Base-by-base conservation (phyloP, 768 basidiomycete genomes). In the Psilocybe sp. region DNA sequence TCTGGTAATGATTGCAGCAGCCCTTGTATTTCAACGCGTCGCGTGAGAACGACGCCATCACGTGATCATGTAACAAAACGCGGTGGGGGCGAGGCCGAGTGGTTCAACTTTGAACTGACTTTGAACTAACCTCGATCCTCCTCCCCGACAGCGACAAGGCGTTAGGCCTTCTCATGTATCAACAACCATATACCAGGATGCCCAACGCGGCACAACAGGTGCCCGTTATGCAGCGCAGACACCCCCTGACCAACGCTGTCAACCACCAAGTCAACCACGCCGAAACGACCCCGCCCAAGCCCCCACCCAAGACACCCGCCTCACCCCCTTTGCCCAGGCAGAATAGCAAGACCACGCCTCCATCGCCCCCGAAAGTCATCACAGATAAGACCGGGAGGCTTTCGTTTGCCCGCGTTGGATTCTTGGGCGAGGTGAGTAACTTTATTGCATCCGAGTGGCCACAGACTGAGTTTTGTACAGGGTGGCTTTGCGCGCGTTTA, bases 401-500 rank as follows among this genome's bases (percentile, higher is more conserved):
- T 50, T 76, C 83, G 47, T 89, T 84, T 58, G 73, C 76, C 35
- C 79, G 90, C 43, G 81, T 93, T 20, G 89, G 88, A 16, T 90
- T 95, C 63, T 72, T 97, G 46, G 93, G 93, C 58, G 93, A 97
- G 84, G 91, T 92, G 52, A 42, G 84, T 73, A 16, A 2, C 18
- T 38, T 23, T 12, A 6, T 12, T 5, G 11, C 11, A 19, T 36
- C 16, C 6, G 35, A 41, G 15, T 2, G 18, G 11, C 19, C 2
- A 9, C 7, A 8, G 3, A 32, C 40, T 42, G 12, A 46, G 18
- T 44, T 40, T 33, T 44, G 14, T 41, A 2, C 34, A 73, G 75
- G 96, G 96, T 57, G 96, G 96, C 1, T 99, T 99, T 64, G 96
- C 96, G 1, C 81, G 95, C 35, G 96, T 99, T 3, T 99, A 96